These are phyloP conservation scores for Elsinoe perseae DNA, from an alignment of 2,329 filamentous ascomycete species.

Conservation along the genomic window DNA sequence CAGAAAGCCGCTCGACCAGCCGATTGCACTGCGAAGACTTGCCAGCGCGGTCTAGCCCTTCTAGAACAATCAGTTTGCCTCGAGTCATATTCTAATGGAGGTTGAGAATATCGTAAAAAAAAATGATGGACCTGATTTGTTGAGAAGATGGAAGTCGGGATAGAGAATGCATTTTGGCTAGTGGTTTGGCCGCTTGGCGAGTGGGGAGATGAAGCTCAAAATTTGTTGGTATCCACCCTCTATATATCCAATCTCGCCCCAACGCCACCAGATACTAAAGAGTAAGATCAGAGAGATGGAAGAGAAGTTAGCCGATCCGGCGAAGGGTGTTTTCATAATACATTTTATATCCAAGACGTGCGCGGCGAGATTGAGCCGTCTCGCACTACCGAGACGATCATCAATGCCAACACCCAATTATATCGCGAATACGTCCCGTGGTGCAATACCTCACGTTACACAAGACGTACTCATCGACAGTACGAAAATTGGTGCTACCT, in stretches of 20 bases:
- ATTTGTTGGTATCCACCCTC: no score
- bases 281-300: neutral
- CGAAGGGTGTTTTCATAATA: conserved; percentile 38
- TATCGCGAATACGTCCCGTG: conserved; percentile 71
- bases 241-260: no score
- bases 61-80: conserved; percentile 73
- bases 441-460: conserved; percentile 77
- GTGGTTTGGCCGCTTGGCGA: neutral
- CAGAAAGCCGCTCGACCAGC: conserved; percentile 49
- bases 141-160: no score
- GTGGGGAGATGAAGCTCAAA: neutral
- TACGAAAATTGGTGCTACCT: conserved; percentile 60
- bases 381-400: conserved; percentile 56
- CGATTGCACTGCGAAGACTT: conserved; percentile 84
- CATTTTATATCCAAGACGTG: conserved; percentile 17
- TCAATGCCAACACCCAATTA: conserved; percentile 77
- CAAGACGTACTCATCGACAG: conserved; percentile 69
- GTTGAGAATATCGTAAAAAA: neutral
- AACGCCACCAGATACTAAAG: no score
- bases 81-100: conserved; percentile 18
- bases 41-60: conserved; percentile 82
- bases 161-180: no score
- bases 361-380: conserved; percentile 59
- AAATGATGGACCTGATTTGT: no score
- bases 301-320: conserved; percentile 16